Base-by-base conservation (phyloP, 768 basidiomycete genomes). In the Asterophora parasitica region DNA sequence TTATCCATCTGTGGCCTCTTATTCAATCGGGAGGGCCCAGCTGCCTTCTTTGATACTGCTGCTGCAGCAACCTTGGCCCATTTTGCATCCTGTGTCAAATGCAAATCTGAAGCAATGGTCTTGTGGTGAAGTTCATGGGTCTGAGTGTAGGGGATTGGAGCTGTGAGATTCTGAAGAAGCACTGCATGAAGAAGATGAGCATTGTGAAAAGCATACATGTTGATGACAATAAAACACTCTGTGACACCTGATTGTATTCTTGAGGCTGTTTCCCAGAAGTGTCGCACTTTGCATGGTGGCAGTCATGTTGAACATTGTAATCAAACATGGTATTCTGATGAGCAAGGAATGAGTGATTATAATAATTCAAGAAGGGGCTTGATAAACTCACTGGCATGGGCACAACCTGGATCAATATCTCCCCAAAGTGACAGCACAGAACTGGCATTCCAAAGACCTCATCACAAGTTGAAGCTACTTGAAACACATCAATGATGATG, bases 381-480 rank as follows among this genome's bases (percentile, higher is more conserved):
- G n/a, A n/a, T n/a, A n/a, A n/a, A n/a, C n/a, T n/a, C n/a, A n/a
- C n/a, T 23, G 23, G 23, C 23, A 23, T 23, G 23, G 23, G 55
- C 38, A 60, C 49, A 43, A 48, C 43, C 16, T 46, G 20, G 23
- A 38, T 46, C 11, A 10, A 42, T 43, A 31, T 35, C 31, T 53
- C 46, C 28, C 52, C 43, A 16, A 36, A 28, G n/a, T 35, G 51
- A 13, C 47, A 51, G 44, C 43, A 43, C n/a, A 61, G 38, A 45
- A 57, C 46, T 30, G 55, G 59, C 59, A 61, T 61, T 45, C 55
- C 57, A 46, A 61, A 61, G 10, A 50, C 48, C 26, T 51, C 43
- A 46, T 61, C 51, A 20, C 54, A 47, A 16, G 44, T 47, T 19
- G 40, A 31, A 33, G 40, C 35, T 27, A 61, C 44, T 28, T 53